Evolutionary conservation across 202 grass and related monocot species (phyloP).

Genomic region (Eragrostis tef): DNA sequence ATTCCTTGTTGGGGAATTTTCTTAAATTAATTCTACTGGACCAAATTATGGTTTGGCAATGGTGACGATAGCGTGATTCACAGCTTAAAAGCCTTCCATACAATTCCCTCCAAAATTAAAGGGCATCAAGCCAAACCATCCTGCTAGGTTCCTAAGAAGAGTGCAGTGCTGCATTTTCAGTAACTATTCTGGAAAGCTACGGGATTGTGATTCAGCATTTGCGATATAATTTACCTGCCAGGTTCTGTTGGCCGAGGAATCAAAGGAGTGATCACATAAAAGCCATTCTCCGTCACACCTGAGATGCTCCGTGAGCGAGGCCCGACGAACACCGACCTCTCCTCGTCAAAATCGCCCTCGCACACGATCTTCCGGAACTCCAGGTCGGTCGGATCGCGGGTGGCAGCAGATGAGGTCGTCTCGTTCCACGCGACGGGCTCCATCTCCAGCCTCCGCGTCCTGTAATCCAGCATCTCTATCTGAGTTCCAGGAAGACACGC

Average conservation of each 20-base stretch:
- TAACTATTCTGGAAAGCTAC: neutral
- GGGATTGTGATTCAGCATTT: neutral
- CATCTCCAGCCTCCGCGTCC: conserved; percentile 76
- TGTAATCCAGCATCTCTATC: conserved; percentile 96
- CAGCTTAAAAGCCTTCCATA: neutral
- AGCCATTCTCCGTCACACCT: conserved; percentile 88
- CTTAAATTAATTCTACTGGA: neutral
- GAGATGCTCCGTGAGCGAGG: conserved; percentile 94
- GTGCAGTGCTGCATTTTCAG: conserved; percentile 1
- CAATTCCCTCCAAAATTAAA: conserved; percentile 18
- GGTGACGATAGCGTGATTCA: neutral
- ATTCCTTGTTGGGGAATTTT: neutral
- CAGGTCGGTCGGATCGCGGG: conserved; percentile 44
- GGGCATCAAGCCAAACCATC: neutral
- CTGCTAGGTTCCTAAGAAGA: neutral
- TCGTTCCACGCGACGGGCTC: conserved; percentile 73
- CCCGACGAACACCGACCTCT: conserved; percentile 72
- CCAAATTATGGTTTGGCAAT: conserved; percentile 3
- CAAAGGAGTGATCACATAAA: conserved; percentile 88
- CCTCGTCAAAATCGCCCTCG: conserved; percentile 78
- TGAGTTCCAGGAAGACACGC: conserved; percentile 41
- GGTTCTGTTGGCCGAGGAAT: conserved; percentile 52
- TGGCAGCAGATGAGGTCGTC: conserved; percentile 41
- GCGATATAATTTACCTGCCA: conserved; percentile 61
- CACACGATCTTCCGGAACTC: conserved; percentile 82